Evolutionary conservation across 225 moss, liverwort and hornwort genomes (phyloP), one percentile per base, ranked within the genome.

Genomic region (Pleurozium schreberi): DNA sequence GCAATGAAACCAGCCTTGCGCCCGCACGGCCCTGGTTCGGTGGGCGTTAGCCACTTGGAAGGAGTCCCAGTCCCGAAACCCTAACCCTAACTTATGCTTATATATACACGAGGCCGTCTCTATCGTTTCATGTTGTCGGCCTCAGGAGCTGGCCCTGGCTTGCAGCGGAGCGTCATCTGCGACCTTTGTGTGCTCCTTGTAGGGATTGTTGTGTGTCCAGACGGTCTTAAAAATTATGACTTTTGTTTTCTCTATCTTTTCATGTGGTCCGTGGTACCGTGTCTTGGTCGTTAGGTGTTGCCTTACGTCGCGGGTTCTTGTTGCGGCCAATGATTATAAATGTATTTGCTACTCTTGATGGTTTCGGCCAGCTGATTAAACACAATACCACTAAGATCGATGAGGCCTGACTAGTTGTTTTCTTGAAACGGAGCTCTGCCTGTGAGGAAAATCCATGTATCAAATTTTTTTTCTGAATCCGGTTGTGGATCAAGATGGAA

Each of bases 301-400:
- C 57, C 5, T 12, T 12, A 0, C 14, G 12, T 50, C 21, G 20
- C 27, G 8, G 6, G 19, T 53, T 64, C 21, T 55, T 20, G 28
- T 26, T 3, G 11, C 9, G 93, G 89, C 91, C 89, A 21, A 76
- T 91, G 93, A 94, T 94, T 93, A 91, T 17, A 91, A 61, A 57
- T 75, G 89, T 94, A 86, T 94, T 94, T 94, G 93, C 94, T 94
- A 91, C 93, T 93, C 89, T 91, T 91, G 90, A 93, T 94, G 94
- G 93, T 40, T 80, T 84, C 18, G 71, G 70, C 90, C 91, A 90
- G 89, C 49, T 94, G 92, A 94, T 94, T 94, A 86, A 17, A 91
- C 34, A 88, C 64, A 85, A 89, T 92, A 94, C 94, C 91, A 91
- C 92, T 91, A 94, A 94, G 94, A 94, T 94, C 90, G 90, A 93